Conservation (phyloP, 73 alveolate genomes). For the Paramecium primaurelia region DNA sequence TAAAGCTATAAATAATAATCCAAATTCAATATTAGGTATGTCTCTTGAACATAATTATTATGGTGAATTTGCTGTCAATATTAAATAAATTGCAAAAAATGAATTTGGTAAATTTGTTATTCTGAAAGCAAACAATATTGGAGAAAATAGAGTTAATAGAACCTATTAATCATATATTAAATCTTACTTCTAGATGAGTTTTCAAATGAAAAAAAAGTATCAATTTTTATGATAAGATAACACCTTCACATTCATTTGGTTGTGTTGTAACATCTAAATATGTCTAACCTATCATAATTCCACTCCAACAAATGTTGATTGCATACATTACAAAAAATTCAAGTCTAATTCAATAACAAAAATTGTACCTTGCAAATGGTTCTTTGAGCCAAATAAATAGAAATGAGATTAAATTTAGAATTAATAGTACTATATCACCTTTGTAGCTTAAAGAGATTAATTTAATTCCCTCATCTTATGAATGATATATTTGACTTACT, state of each 20-base stretch:
- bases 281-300: neutral
- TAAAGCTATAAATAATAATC: neutral
- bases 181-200: neutral
- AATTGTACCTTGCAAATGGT: constrained; percentile 34
- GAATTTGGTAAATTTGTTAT: neutral
- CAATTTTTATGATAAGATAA: neutral
- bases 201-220: neutral
- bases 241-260: constrained; percentile 15
- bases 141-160: neutral
- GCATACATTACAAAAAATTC: constrained; percentile 47
- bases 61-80: neutral
- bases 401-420: neutral
- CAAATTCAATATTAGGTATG: neutral
- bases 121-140: constrained; percentile 24
- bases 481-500: neutral
- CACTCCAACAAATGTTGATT: constrained; percentile 36
- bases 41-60: constrained; percentile 17
- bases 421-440: neutral
- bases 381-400: constrained; percentile 11
- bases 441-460: neutral
- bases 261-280: neutral
- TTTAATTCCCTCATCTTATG: constrained; percentile 1
- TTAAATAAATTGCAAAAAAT: neutral
- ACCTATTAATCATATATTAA: neutral
- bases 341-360: neutral